These are phyloP conservation scores for Xylaria multiplex DNA, from an alignment of 2,329 filamentous ascomycete species.

Conservation along the genomic window DNA sequence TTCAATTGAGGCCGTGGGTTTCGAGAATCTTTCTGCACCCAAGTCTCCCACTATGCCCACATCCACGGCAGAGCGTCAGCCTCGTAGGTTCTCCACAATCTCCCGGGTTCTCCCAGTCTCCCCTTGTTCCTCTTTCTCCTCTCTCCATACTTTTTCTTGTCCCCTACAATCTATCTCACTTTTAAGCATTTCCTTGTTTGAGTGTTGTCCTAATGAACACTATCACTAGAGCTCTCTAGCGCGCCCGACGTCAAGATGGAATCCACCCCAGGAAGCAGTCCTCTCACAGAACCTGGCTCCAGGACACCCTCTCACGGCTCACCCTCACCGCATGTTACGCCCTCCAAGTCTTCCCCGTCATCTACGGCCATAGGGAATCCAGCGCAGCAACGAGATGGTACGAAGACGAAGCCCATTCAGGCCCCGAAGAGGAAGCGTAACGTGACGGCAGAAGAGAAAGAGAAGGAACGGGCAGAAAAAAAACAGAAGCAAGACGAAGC, in stretches of 20 bases:
- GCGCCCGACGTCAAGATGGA: constrained; percentile 41
- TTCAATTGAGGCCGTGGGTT: constrained; percentile 42
- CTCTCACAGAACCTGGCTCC: constrained; percentile 56
- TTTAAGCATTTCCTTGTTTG: constrained; percentile 8
- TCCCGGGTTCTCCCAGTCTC: neutral
- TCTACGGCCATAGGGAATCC: constrained; percentile 40
- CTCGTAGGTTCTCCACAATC: constrained; percentile 37
- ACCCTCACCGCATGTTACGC: constrained; percentile 50
- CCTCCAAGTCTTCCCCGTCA: constrained; percentile 40
- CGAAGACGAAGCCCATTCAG: constrained; percentile 16
- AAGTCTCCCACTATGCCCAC: constrained; percentile 38
- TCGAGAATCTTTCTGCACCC: constrained; percentile 36
- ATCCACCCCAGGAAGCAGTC: constrained; percentile 45
- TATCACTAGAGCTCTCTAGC: constrained; percentile 35
- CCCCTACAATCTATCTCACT: neutral
- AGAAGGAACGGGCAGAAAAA: constrained; percentile 58
- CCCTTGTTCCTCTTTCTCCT: neutral
- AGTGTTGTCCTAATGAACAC: constrained; percentile 24
- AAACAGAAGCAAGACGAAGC: constrained; percentile 61
- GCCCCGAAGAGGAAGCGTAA: constrained; percentile 53
- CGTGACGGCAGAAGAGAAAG: constrained; percentile 51
- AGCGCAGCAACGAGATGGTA: constrained; percentile 7
- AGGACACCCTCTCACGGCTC: constrained; percentile 54
- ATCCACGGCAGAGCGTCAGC: constrained; percentile 31
- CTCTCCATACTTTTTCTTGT: neutral